These are phyloP conservation scores for Picocystis sp. DNA, from an alignment of 163 green algal species.

Conservation along the genomic window DNA sequence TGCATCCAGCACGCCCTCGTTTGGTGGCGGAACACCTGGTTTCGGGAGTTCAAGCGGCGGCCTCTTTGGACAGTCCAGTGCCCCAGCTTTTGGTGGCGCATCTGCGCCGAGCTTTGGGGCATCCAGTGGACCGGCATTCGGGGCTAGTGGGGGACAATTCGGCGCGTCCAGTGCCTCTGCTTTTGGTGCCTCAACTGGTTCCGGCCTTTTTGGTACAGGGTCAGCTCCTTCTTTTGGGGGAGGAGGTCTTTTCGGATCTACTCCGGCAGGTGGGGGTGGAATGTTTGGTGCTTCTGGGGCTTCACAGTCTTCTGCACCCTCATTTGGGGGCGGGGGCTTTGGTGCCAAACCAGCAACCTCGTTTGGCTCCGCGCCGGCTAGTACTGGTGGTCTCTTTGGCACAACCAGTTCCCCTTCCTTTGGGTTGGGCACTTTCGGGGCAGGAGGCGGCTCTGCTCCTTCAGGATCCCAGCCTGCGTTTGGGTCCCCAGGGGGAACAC, in stretches of 20 bases:
- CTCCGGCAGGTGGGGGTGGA: constrained; percentile 3
- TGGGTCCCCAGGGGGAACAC: not conserved
- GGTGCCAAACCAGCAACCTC: constrained; percentile 13
- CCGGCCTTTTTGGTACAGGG: constrained; percentile 8
- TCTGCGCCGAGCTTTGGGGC: constrained; percentile 3
- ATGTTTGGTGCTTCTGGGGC: constrained; percentile 17
- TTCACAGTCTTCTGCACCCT: not conserved
- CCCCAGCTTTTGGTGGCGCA: constrained; percentile 3
- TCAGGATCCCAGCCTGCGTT: not conserved
- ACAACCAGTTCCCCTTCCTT: not conserved
- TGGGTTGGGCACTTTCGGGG: not conserved
- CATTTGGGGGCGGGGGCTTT: constrained; percentile 13
- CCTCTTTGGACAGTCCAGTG: constrained; percentile 1
- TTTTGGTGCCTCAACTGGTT: constrained; percentile 11
- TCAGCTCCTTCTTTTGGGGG: constrained; percentile 1
- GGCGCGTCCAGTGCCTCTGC: constrained; percentile 7
- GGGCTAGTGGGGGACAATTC: constrained; percentile 3
- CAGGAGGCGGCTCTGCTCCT: constrained; percentile 10
- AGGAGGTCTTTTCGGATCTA: constrained; percentile 2
- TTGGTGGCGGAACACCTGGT: constrained; percentile 13
- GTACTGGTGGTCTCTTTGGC: not conserved
- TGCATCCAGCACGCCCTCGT: constrained; percentile 9
- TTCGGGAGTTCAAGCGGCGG: constrained; percentile 13
- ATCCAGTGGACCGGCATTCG: not conserved
- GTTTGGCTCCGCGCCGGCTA: not conserved